These are phyloP conservation scores for Ceratocystis papillata DNA, from an alignment of 2,329 filamentous ascomycete species.

Conservation along the genomic window DNA sequence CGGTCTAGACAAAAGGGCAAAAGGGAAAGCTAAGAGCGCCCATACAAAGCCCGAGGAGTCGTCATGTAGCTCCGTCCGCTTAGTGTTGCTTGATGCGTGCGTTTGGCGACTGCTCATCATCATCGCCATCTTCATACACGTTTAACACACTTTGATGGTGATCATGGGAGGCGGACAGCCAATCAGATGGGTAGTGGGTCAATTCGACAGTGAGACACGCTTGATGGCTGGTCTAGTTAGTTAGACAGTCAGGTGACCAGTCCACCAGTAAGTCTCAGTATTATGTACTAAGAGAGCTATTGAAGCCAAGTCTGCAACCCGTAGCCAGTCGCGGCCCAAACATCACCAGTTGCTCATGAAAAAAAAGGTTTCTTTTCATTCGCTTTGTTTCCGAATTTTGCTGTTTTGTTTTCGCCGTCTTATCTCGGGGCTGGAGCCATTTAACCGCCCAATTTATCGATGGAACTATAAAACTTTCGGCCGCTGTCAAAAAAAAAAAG, in stretches of 20 bases:
- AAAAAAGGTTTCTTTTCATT: background rate
- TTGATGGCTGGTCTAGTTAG: too few species aligned
- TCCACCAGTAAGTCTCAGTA: too few species aligned
- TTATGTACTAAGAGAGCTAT: too few species aligned
- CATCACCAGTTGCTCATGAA: too few species aligned
- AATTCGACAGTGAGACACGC: too few species aligned
- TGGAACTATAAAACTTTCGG: too few species aligned
- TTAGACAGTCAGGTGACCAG: too few species aligned
- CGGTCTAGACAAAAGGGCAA: background rate
- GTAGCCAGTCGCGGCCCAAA: background rate
- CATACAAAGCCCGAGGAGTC: too few species aligned
- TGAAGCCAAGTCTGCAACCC: too few species aligned
- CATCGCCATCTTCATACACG: conserved; percentile 3
- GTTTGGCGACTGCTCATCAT: background rate
- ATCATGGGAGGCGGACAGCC: background rate
- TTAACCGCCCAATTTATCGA: background rate
- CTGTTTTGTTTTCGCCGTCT: background rate
- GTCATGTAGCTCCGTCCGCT: too few species aligned
- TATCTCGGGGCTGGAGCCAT: background rate
- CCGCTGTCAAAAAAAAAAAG: background rate
- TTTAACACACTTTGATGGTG: conserved; percentile 6
- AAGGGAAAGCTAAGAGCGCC: background rate
- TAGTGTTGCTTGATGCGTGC: too few species aligned
- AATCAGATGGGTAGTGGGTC: too few species aligned
- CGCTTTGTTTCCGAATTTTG: background rate